Percentiles rank a stretch among this genome's conserved stretches.
These are phyloP conservation scores for Physcia stellaris DNA, from an alignment of 495 filamentous ascomycete species.

Conservation along the genomic window DNA sequence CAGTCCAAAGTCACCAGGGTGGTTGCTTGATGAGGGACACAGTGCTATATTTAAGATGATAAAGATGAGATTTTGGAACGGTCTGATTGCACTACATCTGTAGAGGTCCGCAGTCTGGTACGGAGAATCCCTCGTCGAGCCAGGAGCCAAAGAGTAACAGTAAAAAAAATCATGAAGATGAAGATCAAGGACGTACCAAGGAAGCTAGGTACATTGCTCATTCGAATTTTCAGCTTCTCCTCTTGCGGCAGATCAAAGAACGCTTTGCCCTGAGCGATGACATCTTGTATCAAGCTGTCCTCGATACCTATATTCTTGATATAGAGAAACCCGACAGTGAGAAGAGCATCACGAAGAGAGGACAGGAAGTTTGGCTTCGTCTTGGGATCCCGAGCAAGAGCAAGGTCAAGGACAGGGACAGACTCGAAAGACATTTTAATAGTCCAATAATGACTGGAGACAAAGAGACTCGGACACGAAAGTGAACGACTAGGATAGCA, in stretches of 20 bases:
- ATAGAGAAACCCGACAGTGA: slow-evolving; percentile 91
- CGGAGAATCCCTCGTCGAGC: too few species aligned
- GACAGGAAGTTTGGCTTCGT: slow-evolving; percentile 66
- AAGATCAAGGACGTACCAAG: slow-evolving; percentile 14
- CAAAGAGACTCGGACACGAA: too few species aligned
- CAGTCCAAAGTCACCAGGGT: too few species aligned
- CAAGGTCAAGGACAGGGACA: slow-evolving; percentile 72
- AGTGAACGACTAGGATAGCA: too few species aligned
- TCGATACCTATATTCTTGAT: slow-evolving; percentile 72
- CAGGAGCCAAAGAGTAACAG: too few species aligned
- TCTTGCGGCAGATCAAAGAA: slow-evolving; percentile 76
- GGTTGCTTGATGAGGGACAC: too few species aligned
- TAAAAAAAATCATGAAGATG: too few species aligned
- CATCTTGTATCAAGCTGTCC: slow-evolving; percentile 46
- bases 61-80: too few species aligned
- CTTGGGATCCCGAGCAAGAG: slow-evolving; percentile 42
- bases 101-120: too few species aligned
- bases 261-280: slow-evolving; percentile 50
- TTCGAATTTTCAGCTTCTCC: slow-evolving; percentile 78
- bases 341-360: slow-evolving; percentile 60
- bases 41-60: too few species aligned
- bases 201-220: slow-evolving; percentile 65
- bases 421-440: slow-evolving; percentile 46
- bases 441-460: too few species aligned
- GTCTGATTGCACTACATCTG: too few species aligned